phyloP scores from a whole-genome alignment of 345 rosid species.

The Brassica juncea region DNA sequence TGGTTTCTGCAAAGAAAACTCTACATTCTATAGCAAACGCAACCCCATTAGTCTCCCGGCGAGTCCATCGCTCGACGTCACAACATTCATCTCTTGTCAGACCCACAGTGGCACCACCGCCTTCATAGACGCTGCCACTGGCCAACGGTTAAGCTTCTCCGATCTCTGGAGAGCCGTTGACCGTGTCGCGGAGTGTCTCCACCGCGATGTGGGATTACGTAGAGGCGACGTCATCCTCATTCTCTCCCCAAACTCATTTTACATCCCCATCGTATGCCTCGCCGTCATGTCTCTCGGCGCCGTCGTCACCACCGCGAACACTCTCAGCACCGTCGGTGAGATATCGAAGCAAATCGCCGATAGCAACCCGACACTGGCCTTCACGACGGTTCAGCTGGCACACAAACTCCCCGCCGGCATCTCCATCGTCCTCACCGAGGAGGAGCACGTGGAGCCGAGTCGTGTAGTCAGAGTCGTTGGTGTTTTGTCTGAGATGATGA shows the following conservation, averaged over 20 bases:
- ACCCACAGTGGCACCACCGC: slow-evolving; percentile 3
- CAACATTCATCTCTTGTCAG: neutral
- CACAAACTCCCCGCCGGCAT: slow-evolving; percentile 49
- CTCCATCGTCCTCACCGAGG: slow-evolving; percentile 50
- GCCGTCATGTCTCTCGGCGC: slow-evolving; percentile 88
- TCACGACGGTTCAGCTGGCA: slow-evolving; percentile 51
- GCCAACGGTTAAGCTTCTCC: neutral
- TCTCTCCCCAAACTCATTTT: slow-evolving; percentile 55
- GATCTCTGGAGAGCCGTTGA: neutral
- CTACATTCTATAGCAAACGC: slow-evolving; percentile 1
- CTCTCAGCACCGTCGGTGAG: slow-evolving; percentile 70
- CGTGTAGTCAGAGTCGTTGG: slow-evolving; percentile 37
- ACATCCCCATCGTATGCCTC: slow-evolving; percentile 75
- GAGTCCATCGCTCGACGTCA: neutral
- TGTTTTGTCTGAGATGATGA: slow-evolving; percentile 50
- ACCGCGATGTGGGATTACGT: neutral
- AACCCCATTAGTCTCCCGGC: neutral
- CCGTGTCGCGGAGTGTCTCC: neutral
- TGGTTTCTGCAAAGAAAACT: neutral
- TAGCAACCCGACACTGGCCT: slow-evolving; percentile 63
- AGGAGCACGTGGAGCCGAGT: neutral
- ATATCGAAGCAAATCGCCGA: slow-evolving; percentile 65
- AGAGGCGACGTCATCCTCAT: slow-evolving; percentile 5
- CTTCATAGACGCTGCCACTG: slow-evolving; percentile 8
- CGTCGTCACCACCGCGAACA: slow-evolving; percentile 76